Evolutionary conservation across 768 basidiomycete genomes (phyloP).

Genomic region (Rhodotorula kratochvilovae): DNA sequence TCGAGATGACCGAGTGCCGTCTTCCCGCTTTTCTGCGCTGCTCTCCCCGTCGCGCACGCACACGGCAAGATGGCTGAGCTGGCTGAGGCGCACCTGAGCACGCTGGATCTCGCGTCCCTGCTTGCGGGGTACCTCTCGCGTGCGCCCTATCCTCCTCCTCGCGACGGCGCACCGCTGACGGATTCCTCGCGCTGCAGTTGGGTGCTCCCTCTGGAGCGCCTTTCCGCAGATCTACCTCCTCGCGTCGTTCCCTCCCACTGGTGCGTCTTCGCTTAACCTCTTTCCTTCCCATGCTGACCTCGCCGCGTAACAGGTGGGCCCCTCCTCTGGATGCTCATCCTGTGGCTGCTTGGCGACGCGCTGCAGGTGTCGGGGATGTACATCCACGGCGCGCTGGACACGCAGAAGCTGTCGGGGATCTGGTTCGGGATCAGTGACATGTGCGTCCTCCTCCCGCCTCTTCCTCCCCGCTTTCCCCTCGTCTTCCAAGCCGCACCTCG

Average conservation of each 20-base stretch:
- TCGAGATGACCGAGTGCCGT: no score
- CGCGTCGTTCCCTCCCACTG: not conserved
- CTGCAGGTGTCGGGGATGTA: constrained; percentile 5
- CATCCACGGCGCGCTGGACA: not conserved
- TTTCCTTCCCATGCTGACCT: not conserved
- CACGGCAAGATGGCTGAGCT: not conserved
- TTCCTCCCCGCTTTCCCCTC: not conserved
- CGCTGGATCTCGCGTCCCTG: constrained; percentile 2
- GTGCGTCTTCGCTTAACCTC: not conserved
- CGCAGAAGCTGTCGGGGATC: constrained; percentile 8
- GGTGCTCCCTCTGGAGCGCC: constrained; percentile 4
- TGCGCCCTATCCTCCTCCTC: not conserved
- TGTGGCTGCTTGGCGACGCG: constrained; percentile 20
- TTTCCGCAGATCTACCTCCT: not conserved
- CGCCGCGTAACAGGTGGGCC: not conserved
- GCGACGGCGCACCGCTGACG: no score
- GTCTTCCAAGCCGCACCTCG: not conserved
- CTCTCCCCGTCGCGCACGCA: no score
- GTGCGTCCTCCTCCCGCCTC: not conserved
- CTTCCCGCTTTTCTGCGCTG: no score
- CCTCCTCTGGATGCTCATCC: not conserved
- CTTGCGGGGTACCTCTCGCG: not conserved
- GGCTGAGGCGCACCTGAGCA: not conserved
- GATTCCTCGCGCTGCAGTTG: not conserved
- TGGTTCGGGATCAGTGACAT: constrained; percentile 11